These are phyloP conservation scores for Magnolia kwangsiensis DNA, from an alignment of 164 flowering plant genomes.

Conservation along the genomic window DNA sequence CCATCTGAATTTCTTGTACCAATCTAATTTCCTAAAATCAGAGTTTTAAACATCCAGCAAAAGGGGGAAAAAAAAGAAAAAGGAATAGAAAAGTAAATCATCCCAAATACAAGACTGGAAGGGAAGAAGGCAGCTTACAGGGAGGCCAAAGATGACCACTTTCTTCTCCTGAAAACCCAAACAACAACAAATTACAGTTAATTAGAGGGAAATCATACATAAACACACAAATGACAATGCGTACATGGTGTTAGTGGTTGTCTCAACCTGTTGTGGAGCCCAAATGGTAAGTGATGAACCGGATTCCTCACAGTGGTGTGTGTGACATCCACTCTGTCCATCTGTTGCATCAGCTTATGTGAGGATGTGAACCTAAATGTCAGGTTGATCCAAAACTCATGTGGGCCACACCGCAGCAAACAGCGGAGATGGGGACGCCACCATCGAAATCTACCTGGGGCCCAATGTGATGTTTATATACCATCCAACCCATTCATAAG, in stretches of 20 bases:
- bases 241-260: not conserved
- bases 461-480: not conserved
- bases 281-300: not conserved
- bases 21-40: not conserved
- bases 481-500: not conserved
- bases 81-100: not conserved
- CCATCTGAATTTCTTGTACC: no score
- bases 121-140: slow-evolving; percentile 50
- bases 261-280: not conserved
- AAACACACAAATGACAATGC: not conserved
- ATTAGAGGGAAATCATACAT: not conserved
- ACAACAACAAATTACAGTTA: not conserved
- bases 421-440: not conserved
- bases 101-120: not conserved
- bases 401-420: not conserved
- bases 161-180: slow-evolving; percentile 73
- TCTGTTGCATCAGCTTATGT: not conserved
- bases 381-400: not conserved
- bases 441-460: not conserved
- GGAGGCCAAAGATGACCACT: slow-evolving; percentile 96
- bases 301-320: not conserved
- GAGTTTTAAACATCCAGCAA: not conserved
- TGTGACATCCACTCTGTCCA: not conserved
- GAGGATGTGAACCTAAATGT: not conserved
- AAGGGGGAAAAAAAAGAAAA: not conserved